phyloP scores from a whole-genome alignment of 2,329 filamentous ascomycete genomes.

The Xenoacremonium recifei region DNA sequence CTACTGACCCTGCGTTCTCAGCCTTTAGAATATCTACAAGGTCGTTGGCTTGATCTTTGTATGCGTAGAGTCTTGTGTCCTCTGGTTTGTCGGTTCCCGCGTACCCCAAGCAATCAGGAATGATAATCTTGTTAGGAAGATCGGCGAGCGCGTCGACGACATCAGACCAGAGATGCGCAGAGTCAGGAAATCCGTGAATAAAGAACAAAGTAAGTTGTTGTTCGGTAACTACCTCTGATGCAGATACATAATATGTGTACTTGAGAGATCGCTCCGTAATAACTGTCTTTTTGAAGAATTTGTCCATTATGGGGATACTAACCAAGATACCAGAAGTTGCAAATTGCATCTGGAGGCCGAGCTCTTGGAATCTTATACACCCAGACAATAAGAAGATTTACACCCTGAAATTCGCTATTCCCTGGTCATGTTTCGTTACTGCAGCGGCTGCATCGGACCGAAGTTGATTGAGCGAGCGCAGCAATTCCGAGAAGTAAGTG shows the following conservation, averaged over 20 bases:
- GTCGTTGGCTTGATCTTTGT: conserved; percentile 9
- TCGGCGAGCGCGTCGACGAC: neutral
- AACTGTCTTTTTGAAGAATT: neutral
- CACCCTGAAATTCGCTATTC: too few species aligned
- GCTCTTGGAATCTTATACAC: too few species aligned
- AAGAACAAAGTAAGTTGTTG: conserved; percentile 8
- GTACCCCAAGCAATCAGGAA: conserved; percentile 11
- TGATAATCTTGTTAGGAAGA: conserved; percentile 10
- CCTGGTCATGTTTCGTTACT: too few species aligned
- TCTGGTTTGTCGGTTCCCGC: conserved; percentile 8
- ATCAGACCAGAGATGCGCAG: conserved; percentile 9
- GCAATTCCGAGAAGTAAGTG: too few species aligned
- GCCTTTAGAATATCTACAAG: conserved; percentile 6
- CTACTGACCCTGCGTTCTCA: neutral
- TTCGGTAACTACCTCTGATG: neutral
- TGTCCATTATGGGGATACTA: conserved; percentile 1
- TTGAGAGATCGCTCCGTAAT: conserved; percentile 1
- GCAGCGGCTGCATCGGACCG: too few species aligned
- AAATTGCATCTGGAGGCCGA: too few species aligned
- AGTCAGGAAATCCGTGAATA: conserved; percentile 13
- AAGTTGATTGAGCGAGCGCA: too few species aligned
- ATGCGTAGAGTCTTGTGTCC: conserved; percentile 4
- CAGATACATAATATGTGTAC: conserved; percentile 7
- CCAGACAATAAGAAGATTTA: too few species aligned
- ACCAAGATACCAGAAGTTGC: too few species aligned